A percentile compares a stretch with the other conserved stretches of the same genome.
Evolutionary conservation across 257 asterid genomes (phyloP).

Genomic region (Gardenia jasminoides): DNA sequence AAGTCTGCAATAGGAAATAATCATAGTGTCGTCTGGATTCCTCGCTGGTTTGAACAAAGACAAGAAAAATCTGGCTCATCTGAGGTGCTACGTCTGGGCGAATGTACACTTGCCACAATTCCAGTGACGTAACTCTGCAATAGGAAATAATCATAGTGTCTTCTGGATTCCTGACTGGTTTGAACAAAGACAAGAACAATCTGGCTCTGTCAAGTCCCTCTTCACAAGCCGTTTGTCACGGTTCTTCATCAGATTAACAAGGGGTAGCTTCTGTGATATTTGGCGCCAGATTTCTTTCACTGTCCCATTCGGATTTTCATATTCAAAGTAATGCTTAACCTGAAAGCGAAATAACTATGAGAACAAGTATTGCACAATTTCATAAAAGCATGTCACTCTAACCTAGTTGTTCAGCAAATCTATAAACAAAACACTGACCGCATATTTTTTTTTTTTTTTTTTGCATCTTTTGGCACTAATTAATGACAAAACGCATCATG

Average conservation of each 20-base stretch:
- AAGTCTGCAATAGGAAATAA: neutral
- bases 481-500: neutral
- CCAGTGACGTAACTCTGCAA: neutral
- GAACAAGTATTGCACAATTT: neutral
- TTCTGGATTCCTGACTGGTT: constrained; percentile 62
- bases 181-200: constrained; percentile 87
- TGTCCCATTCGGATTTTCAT: constrained; percentile 83
- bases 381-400: neutral
- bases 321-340: constrained; percentile 85
- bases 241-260: constrained; percentile 76
- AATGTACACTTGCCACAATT: neutral
- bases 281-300: constrained; percentile 91
- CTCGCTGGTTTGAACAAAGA: constrained; percentile 77
- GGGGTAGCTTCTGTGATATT: constrained; percentile 75
- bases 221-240: constrained; percentile 75
- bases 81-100: neutral
- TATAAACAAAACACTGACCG: neutral
- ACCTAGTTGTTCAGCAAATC: neutral
- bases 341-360: constrained; percentile 26
- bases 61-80: constrained; percentile 88
- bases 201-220: constrained; percentile 60
- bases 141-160: constrained; percentile 32
- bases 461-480: neutral
- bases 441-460: neutral
- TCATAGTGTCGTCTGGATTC: constrained; percentile 49